These are phyloP conservation scores for Kwoniella dendrophila DNA, from an alignment of 768 basidiomycete species.

Conservation along the genomic window DNA sequence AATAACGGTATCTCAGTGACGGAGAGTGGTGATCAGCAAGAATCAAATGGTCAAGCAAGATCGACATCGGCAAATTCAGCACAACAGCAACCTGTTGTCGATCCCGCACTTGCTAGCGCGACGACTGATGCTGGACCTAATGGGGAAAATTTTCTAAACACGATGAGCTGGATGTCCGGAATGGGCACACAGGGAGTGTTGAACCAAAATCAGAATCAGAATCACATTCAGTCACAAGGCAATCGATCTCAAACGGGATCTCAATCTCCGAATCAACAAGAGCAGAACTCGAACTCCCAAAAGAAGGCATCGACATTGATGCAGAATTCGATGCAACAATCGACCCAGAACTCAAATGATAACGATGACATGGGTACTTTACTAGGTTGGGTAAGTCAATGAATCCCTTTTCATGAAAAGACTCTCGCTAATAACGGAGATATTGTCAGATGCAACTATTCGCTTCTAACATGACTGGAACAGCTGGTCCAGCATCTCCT, in stretches of 20 bases:
- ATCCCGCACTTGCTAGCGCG: constrained; percentile 23
- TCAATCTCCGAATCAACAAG: constrained; percentile 6
- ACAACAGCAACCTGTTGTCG: constrained; percentile 9
- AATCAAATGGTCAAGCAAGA: neutral
- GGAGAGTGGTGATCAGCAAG: neutral
- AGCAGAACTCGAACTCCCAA: constrained; percentile 15
- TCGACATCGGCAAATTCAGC: neutral
- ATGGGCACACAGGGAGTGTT: constrained; percentile 26
- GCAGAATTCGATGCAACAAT: constrained; percentile 12
- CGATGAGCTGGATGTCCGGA: constrained; percentile 44
- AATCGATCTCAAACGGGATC: neutral
- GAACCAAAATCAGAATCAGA: constrained; percentile 14
- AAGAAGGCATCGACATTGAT: constrained; percentile 14
- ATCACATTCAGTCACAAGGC: constrained; percentile 5
- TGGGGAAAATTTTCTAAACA: constrained; percentile 45
- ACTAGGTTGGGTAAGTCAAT: constrained; percentile 4
- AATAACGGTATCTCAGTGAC: too few species aligned
- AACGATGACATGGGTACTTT: neutral
- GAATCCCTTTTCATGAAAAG: neutral
- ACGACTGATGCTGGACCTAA: neutral
- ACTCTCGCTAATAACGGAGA: too few species aligned
- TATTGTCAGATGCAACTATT: constrained; percentile 20
- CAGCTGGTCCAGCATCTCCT: constrained; percentile 11
- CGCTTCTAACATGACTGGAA: constrained; percentile 6
- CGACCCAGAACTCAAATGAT: constrained; percentile 18